Base-by-base conservation (phyloP, 768 basidiomycete genomes). In the Russula sp. region DNA sequence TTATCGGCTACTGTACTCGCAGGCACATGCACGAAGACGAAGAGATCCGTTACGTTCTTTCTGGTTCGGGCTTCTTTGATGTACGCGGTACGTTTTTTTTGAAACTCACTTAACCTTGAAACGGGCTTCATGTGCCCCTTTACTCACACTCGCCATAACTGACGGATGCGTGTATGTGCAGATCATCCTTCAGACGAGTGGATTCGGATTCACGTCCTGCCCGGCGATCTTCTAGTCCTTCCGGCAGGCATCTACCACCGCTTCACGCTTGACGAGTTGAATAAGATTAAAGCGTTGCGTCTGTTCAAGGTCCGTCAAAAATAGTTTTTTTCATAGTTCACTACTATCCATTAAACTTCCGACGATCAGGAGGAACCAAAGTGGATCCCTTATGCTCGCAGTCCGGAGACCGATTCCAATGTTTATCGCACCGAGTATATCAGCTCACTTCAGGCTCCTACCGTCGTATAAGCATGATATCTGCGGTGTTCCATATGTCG, bases 1-100 rank as follows among this genome's bases (percentile, higher is more conserved):
- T 11, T 16, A 38, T 18, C 36, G 5, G 38, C 24, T 68, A 30
- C 28, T 30, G 28, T n/a, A n/a, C n/a, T n/a, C n/a, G n/a, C 28
- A 92, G 91, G 70, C 94, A 97, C 70, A 83, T 98, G 80, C 95
- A 97, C 70, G 93, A 97, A 74, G 94, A 97, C 70, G 94, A 98
- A 71, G 94, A 98, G 76, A 96, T 95, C 71, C 81, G 94, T 9
- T 98, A 91, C 70, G 85, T 95, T 69, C 80, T 93, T 46, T 79
- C 82, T 0, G 95, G 95, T n/a, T 85, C 84, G 42, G 94, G 93
- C 0, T 98, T 86, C 80, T 98, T 97, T 72, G 95, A 98, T 69
- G 84, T 98, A 46, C 83, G 94, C 63, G 91, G 91, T 91, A 68
- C 61, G 85, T 70, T 6, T 3, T 3, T 48, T 10, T n/a, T n/a